Evolutionary conservation across 2,329 filamentous ascomycete species (phyloP).

Genomic region (Coniochaeta sp.): DNA sequence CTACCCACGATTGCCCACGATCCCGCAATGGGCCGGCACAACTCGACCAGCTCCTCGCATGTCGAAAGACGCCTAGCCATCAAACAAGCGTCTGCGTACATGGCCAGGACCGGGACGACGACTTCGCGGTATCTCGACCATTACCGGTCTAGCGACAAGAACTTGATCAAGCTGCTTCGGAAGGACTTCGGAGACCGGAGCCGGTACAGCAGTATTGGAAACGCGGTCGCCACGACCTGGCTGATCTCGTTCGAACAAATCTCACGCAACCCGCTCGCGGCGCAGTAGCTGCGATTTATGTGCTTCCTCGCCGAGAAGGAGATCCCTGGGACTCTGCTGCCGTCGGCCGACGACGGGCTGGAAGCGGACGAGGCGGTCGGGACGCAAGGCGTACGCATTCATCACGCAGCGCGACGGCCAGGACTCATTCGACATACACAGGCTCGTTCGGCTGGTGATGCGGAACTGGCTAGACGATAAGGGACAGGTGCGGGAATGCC

Average conservation of each 20-base stretch:
- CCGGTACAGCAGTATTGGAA: constrained; percentile 17
- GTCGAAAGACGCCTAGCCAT: constrained; percentile 23
- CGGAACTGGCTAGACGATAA: constrained; percentile 19
- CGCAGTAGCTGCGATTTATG: constrained; percentile 21
- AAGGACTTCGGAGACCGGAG: constrained; percentile 20
- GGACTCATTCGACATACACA: constrained; percentile 21
- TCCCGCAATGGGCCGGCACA: too few relatives aligned
- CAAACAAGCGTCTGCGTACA: constrained; percentile 26
- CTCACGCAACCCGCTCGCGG: constrained; percentile 15
- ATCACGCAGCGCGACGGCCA: constrained; percentile 14
- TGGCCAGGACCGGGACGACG: constrained; percentile 19
- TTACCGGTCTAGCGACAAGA: constrained; percentile 14
- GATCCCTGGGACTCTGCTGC: constrained; percentile 20
- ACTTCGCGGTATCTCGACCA: constrained; percentile 17
- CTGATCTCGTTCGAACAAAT: constrained; percentile 26
- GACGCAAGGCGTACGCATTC: constrained; percentile 21
- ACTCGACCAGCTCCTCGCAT: too few relatives aligned
- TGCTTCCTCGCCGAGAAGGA: constrained; percentile 20
- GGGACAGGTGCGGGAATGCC: constrained; percentile 1
- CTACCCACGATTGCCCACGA: too few relatives aligned
- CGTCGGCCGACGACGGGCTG: constrained; percentile 5
- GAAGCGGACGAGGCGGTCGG: constrained; percentile 17
- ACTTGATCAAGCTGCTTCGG: constrained; percentile 18
- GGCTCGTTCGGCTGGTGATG: constrained; percentile 22
- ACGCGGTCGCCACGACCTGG: constrained; percentile 25